phyloP scores from a whole-genome alignment of 1,139 yeast species.

The Suhomyces chickasaworum region DNA sequence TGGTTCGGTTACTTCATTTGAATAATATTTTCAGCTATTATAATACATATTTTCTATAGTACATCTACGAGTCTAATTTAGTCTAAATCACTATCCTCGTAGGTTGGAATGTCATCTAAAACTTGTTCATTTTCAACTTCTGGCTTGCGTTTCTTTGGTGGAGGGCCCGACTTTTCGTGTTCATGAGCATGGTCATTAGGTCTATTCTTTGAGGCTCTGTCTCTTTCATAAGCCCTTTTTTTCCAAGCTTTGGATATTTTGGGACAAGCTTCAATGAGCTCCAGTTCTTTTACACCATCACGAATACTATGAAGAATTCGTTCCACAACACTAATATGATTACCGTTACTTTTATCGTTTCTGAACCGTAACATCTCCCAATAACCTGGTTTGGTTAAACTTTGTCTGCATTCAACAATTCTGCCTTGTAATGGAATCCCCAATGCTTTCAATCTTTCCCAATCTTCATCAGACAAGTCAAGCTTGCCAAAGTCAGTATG shows the following conservation, averaged over 20 bases:
- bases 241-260: slow-evolving; percentile 40
- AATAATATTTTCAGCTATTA: not conserved
- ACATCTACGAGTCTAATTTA: slow-evolving; percentile 5
- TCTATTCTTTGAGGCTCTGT: slow-evolving; percentile 12
- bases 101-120: slow-evolving; percentile 42
- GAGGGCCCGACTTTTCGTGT: slow-evolving; percentile 9
- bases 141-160: slow-evolving; percentile 14
- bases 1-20: no score
- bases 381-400: slow-evolving; percentile 50
- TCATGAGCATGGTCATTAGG: slow-evolving; percentile 4
- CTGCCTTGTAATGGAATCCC: slow-evolving; percentile 89
- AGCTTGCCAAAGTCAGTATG: slow-evolving; percentile 72
- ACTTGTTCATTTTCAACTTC: slow-evolving; percentile 22
- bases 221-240: slow-evolving; percentile 34
- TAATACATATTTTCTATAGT: slow-evolving; percentile 8
- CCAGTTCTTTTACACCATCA: slow-evolving; percentile 83
- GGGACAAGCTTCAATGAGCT: slow-evolving; percentile 53
- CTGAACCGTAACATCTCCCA: slow-evolving; percentile 91
- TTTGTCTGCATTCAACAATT: slow-evolving; percentile 77
- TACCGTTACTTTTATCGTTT: slow-evolving; percentile 89
- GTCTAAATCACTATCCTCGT: slow-evolving; percentile 46
- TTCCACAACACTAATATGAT: slow-evolving; percentile 76
- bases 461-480: slow-evolving; percentile 67
- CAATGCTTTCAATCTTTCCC: slow-evolving; percentile 72
- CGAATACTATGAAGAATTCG: slow-evolving; percentile 81